Evolutionary conservation across 352 stramenopile genomes (phyloP), one percentile per base, ranked within the genome.

Genomic region (Plasmopara halstedii): DNA sequence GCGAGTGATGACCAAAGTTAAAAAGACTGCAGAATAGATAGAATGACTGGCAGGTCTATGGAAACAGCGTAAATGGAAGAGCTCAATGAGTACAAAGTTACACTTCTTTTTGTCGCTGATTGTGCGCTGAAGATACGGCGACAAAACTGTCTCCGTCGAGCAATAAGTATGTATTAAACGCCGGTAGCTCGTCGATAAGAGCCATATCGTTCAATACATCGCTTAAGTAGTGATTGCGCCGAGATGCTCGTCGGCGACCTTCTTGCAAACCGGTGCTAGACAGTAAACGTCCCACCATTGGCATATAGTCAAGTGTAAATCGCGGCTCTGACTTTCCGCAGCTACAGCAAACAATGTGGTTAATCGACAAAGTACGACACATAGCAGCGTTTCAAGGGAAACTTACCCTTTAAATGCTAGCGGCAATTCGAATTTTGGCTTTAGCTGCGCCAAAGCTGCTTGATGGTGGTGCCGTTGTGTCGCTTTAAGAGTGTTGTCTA

Each of bases 191-290:
- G 42, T 87, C 77, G 29, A 86, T 52, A 31, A 85, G 53, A 19
- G 54, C 47, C 68, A 88, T 81, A 59, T 92, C 80, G 6, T 64
- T 44, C 33, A 92, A 58, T 50, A 92, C 65, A 21, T 83, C 75
- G 40, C 71, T 55, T 45, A 92, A 67, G 62, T 92, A 88, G 46
- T 88, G 73, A 48, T 85, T 80, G 33, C 80, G 77, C 25, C 80
- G 59, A 10, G 74, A 88, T 38, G 70, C 45, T 22, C 76, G 74
- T 36, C 79, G 76, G 4, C 77, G 67, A 34, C 67, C 70, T 63
- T 81, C 67, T 49, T 85, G 67, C 34, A 72, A 47, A 4, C 58
- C 64, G 4, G 66, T 67, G 37, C 61, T 83, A 35, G 58, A 67
- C 7, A 74, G 36, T 40, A 91, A 58, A 20, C 64, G 66, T 34